Evolutionary conservation across 2,329 filamentous ascomycete genomes (phyloP), one percentile per base, ranked within the genome.

Genomic region (Phialophora tarda): DNA sequence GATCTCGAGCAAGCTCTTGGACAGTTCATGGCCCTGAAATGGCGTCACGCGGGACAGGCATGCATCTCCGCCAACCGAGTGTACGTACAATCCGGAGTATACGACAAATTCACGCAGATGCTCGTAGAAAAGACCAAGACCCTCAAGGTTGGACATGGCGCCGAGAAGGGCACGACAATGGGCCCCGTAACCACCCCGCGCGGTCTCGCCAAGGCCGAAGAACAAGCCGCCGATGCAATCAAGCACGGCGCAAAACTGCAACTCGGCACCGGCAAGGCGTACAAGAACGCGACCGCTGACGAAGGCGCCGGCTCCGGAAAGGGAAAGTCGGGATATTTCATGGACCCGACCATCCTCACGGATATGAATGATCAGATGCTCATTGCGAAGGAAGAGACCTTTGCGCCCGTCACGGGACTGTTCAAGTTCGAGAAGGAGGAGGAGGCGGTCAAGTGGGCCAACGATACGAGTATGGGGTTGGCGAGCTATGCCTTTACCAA

Each of bases 401-500:
- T 91, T 71, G 87, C 86, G 0, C 88, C 88, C 0, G 82, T 91
- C 38, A 81, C 84, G 26, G 88, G 87, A 0, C 76, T 91, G 59
- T 88, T 88, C 72, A 82, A 82, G 63, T 91, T 91, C 69, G 85
- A 89, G 26, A 87, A 83, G 0, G 89, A 91, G 71, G 86, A 89
- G 0, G 86, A 91, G 73, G 88, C 80, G 4, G 84, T 90, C 2
- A 77, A 81, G 63, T 67, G 63, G 69, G 71, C 71, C 14, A 73
- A 73, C 50, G 64, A 73, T 21, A 73, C 71, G 3, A 63, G 54
- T 30, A 73, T 73, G 71, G 71, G 71, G 12, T 59, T 73, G 47
- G 88, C 88, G 7, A 88, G 85, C 47, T 90, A 90, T 72, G 86
- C 86, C 67, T 90, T 90, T 76, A 90, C 88, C 0, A 89, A 88